phyloP scores from a whole-genome alignment of 352 stramenopile species.

The Globisporangium camurandrum region DNA sequence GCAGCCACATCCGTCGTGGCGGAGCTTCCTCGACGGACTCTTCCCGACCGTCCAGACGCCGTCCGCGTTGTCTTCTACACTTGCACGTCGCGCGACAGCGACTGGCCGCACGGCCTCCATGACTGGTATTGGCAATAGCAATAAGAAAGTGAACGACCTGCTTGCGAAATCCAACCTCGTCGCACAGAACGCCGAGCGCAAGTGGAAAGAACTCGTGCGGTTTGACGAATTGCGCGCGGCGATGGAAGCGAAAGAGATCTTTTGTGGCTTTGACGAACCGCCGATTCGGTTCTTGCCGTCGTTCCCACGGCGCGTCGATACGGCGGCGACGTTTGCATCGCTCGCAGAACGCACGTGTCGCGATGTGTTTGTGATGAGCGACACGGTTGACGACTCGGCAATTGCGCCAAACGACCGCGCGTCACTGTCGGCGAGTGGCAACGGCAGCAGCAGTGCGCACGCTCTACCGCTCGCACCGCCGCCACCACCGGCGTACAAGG shows the following conservation, averaged over 20 bases:
- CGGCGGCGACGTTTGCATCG: conserved; percentile 56
- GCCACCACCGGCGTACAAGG: conserved; percentile 61
- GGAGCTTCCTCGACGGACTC: conserved; percentile 43
- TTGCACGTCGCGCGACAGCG: not conserved
- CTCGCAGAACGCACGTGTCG: conserved; percentile 47
- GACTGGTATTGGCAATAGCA: conserved; percentile 15
- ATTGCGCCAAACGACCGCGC: too few relatives aligned
- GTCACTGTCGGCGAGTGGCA: too few relatives aligned
- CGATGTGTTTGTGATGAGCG: conserved; percentile 39
- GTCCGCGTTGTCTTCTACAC: too few relatives aligned
- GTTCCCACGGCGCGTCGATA: conserved; percentile 55
- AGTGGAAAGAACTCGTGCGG: conserved; percentile 69
- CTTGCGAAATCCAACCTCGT: conserved; percentile 56
- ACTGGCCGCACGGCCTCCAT: not conserved
- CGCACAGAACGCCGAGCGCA: conserved; percentile 39
- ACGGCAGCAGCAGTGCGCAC: too few relatives aligned
- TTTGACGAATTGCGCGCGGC: conserved; percentile 62
- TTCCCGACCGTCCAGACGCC: conserved; percentile 16
- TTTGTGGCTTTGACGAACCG: conserved; percentile 82
- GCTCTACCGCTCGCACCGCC: too few relatives aligned
- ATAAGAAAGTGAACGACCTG: conserved; percentile 61
- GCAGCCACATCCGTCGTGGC: conserved; percentile 16
- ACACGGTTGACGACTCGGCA: conserved; percentile 14
- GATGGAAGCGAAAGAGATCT: conserved; percentile 77
- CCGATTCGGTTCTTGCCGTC: conserved; percentile 67